Evolutionary conservation across 352 stramenopile species (phyloP).

Genomic region (Globisporangium heterothallicum): DNA sequence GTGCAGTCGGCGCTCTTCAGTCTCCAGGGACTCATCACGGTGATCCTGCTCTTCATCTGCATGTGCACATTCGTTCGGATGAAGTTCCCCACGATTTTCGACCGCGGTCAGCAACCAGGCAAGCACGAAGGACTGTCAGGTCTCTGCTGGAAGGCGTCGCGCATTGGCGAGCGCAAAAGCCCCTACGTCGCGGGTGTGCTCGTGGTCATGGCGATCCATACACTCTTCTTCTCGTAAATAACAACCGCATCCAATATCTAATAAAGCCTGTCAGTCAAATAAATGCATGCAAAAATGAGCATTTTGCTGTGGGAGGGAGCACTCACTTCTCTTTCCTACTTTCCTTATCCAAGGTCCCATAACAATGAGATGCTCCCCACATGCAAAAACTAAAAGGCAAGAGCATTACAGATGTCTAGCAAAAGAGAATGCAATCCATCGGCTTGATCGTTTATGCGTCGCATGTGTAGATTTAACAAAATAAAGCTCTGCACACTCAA

Average conservation of each 20-base stretch:
- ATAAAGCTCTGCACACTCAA: too few relatives aligned
- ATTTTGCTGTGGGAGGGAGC: too few relatives aligned
- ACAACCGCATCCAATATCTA: not conserved
- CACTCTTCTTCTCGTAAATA: conserved; percentile 82
- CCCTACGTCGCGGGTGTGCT: conserved; percentile 80
- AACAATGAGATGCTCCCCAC: too few relatives aligned
- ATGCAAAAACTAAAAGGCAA: too few relatives aligned
- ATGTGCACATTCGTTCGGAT: conserved; percentile 96
- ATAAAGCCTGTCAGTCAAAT: not conserved
- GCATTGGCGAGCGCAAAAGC: conserved; percentile 90
- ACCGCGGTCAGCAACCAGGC: conserved; percentile 72
- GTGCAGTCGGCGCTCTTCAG: conserved; percentile 96
- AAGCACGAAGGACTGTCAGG: conserved; percentile 86
- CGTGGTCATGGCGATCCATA: conserved; percentile 88
- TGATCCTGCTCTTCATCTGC: conserved; percentile 97
- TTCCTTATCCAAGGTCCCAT: too few relatives aligned
- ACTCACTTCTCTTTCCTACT: too few relatives aligned
- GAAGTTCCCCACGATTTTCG: conserved; percentile 94
- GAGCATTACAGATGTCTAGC: too few relatives aligned
- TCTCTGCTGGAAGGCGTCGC: conserved; percentile 90
- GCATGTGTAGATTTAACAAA: too few relatives aligned
- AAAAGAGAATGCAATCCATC: too few relatives aligned
- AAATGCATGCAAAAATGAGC: not conserved
- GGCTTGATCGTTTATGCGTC: too few relatives aligned
- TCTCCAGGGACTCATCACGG: conserved; percentile 94